Percentiles rank a stretch among this genome's conserved stretches.
These are phyloP conservation scores for Phytopythium sindhum DNA, from an alignment of 352 stramenopile species.

Conservation along the genomic window DNA sequence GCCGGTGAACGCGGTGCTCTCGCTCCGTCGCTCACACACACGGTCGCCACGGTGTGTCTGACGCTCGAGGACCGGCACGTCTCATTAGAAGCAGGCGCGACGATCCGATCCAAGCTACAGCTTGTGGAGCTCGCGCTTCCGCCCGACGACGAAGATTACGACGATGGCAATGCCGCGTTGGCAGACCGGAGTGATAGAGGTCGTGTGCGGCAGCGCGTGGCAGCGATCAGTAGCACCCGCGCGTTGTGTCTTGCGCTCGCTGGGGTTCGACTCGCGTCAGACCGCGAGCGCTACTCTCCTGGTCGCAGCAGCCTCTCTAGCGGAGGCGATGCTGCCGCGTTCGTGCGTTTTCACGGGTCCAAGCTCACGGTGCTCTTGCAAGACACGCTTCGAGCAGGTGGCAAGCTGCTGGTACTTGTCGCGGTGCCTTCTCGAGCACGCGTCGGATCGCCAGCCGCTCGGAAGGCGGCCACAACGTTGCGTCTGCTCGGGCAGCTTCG, in stretches of 20 bases:
- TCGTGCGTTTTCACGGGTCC: conserved; percentile 75
- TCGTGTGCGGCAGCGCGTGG: conserved; percentile 44
- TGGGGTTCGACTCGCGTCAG: conserved; percentile 45
- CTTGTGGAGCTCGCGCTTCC: conserved; percentile 60
- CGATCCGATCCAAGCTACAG: conserved; percentile 64
- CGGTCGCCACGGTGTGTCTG: conserved; percentile 62
- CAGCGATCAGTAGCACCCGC: conserved; percentile 53
- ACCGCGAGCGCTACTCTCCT: not conserved
- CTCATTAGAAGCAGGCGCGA: not conserved
- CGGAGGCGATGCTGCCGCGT: conserved; percentile 16
- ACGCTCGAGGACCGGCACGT: conserved; percentile 23
- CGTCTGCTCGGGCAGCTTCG: conserved; percentile 45
- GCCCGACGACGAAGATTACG: conserved; percentile 17
- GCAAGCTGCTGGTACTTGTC: conserved; percentile 52
- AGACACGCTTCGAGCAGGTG: conserved; percentile 58
- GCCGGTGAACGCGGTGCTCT: conserved; percentile 17
- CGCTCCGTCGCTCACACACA: conserved; percentile 40
- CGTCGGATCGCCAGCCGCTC: conserved; percentile 1
- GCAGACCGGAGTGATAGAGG: conserved; percentile 18
- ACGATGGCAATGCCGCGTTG: not conserved
- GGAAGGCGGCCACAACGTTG: conserved; percentile 23
- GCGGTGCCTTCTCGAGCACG: conserved; percentile 22
- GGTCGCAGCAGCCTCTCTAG: not conserved
- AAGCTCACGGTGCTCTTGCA: conserved; percentile 79
- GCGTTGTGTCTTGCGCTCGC: conserved; percentile 52